Evolutionary conservation across 352 stramenopile species (phyloP).

Genomic region (Pythium oligandrum): DNA sequence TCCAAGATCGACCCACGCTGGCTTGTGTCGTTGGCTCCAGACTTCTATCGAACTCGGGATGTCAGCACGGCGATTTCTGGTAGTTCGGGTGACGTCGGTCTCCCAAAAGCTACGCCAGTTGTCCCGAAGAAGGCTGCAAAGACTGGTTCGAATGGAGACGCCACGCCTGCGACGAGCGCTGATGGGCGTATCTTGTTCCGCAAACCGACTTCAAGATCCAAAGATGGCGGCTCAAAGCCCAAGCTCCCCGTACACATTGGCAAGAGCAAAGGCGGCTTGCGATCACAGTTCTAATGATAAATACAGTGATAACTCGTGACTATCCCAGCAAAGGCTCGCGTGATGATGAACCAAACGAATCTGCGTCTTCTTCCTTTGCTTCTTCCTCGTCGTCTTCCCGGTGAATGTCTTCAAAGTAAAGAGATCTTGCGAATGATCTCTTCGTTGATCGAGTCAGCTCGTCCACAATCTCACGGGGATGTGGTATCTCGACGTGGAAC

Average conservation of each 20-base stretch:
- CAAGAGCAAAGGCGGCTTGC: slow-evolving; percentile 76
- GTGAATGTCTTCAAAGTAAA: too few species aligned
- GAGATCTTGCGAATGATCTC: too few species aligned
- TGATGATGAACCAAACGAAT: too few species aligned
- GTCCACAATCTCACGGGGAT: too few species aligned
- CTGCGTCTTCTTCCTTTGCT: too few species aligned
- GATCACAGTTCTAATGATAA: slow-evolving; percentile 63
- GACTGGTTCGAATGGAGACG: neutral
- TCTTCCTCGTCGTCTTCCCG: neutral
- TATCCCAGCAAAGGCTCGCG: too few species aligned
- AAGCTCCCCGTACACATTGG: slow-evolving; percentile 75
- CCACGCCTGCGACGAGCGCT: slow-evolving; percentile 14
- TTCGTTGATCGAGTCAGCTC: too few species aligned
- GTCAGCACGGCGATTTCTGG: slow-evolving; percentile 61
- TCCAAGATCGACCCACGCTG: slow-evolving; percentile 70
- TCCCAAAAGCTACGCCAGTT: slow-evolving; percentile 34
- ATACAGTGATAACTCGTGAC: too few species aligned
- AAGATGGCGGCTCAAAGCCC: slow-evolving; percentile 19
- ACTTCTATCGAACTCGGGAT: slow-evolving; percentile 73
- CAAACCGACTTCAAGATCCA: slow-evolving; percentile 38
- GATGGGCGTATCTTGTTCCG: slow-evolving; percentile 72
- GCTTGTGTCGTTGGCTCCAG: slow-evolving; percentile 56
- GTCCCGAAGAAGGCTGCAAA: slow-evolving; percentile 12
- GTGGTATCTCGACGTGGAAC: too few species aligned
- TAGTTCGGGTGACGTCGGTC: slow-evolving; percentile 55